These are phyloP conservation scores for Cylindrotheca closterium DNA, from an alignment of 108 stramenopile genomes.

Conservation along the genomic window DNA sequence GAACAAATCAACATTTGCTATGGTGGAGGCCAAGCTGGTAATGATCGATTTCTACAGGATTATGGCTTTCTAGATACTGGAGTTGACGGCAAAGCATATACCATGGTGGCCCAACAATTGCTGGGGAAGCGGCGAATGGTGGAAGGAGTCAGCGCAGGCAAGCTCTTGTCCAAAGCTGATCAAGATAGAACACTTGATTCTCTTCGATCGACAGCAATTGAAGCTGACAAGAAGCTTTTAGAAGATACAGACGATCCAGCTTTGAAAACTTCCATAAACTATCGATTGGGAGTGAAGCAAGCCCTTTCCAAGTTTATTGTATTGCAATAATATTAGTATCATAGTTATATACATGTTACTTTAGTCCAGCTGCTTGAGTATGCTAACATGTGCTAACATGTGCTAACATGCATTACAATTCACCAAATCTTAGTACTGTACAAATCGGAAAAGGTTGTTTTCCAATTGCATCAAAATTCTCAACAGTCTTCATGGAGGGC, in stretches of 20 bases:
- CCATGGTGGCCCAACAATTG: constrained; percentile 49
- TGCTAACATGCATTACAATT: too few relatives aligned
- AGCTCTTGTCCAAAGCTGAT: constrained; percentile 43
- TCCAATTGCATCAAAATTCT: too few relatives aligned
- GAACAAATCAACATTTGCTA: constrained; percentile 76
- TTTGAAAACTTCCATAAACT: constrained; percentile 47
- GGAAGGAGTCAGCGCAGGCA: constrained; percentile 30
- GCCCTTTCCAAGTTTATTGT: constrained; percentile 37
- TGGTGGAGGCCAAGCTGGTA: constrained; percentile 68
- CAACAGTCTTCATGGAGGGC: too few relatives aligned
- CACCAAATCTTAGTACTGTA: too few relatives aligned
- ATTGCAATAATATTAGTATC: constrained; percentile 5
- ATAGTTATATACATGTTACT: neutral
- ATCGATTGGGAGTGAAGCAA: constrained; percentile 64
- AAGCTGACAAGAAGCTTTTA: constrained; percentile 44
- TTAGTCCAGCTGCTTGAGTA: too few relatives aligned
- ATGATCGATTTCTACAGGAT: constrained; percentile 71
- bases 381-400: too few relatives aligned
- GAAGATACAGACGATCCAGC: constrained; percentile 18
- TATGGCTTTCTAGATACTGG: constrained; percentile 53
- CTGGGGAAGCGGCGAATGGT: constrained; percentile 40
- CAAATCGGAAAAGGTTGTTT: too few relatives aligned
- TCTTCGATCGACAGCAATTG: constrained; percentile 48
- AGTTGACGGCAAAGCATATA: constrained; percentile 27
- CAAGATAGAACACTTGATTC: constrained; percentile 48